These are phyloP conservation scores for Nicotiana attenuata DNA, from an alignment of 257 asterid genomes.

Conservation along the genomic window DNA sequence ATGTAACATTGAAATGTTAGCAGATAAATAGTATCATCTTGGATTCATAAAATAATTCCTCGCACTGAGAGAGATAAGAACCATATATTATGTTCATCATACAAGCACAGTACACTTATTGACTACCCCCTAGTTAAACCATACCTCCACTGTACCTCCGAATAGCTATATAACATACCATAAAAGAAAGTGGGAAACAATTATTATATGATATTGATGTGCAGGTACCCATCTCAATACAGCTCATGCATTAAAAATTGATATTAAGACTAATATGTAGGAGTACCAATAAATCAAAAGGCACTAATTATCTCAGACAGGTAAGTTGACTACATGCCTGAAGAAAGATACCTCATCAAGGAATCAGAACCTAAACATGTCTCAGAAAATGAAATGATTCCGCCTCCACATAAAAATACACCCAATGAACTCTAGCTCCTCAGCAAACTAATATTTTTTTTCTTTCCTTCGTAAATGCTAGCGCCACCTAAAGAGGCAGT, in stretches of 20 bases:
- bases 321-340: not conserved
- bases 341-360: not conserved
- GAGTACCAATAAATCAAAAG: not conserved
- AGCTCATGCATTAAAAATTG: not conserved
- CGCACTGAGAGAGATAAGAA: not conserved
- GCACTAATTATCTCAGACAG: not conserved
- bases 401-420: not conserved
- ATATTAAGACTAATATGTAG: not conserved
- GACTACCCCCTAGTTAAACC: not conserved
- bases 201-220: not conserved
- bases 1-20: not conserved
- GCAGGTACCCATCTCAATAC: not conserved
- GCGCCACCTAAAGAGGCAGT: too few species aligned
- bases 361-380: constrained; percentile 7
- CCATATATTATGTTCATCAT: not conserved
- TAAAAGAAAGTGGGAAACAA: not conserved
- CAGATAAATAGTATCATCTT: not conserved
- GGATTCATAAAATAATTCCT: not conserved
- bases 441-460: not conserved
- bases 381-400: not conserved
- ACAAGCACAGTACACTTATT: not conserved
- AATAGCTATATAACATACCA: not conserved
- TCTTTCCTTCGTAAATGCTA: too few species aligned
- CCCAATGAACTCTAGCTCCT: not conserved
- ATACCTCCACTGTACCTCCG: not conserved